Conservation (phyloP, 106 monocot species). For the Xerophyta viscosa region DNA sequence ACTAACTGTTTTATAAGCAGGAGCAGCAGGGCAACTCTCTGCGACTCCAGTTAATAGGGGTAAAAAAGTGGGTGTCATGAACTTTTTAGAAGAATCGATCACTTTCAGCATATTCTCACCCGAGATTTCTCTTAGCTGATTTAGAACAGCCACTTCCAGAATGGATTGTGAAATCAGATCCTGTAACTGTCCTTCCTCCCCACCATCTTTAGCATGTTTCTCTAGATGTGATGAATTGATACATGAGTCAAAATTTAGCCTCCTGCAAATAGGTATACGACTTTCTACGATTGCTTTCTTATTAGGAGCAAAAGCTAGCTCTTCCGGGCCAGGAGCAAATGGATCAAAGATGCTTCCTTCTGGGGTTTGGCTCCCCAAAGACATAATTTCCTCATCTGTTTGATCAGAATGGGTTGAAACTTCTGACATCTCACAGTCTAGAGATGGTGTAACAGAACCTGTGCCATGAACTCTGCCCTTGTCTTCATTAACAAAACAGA, state of each 20-base stretch:
- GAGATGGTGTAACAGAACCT: neutral
- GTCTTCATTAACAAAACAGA: neutral
- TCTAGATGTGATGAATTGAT: constrained; percentile 1
- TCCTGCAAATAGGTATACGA: constrained; percentile 12
- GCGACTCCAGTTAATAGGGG: constrained; percentile 33
- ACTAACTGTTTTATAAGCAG: constrained; percentile 8
- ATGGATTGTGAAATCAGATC: constrained; percentile 25
- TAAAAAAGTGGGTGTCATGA: constrained; percentile 38
- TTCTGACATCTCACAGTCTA: neutral
- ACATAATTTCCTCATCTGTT: constrained; percentile 13
- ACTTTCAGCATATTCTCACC: constrained; percentile 2
- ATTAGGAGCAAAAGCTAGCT: constrained; percentile 44
- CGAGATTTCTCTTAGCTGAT: constrained; percentile 12
- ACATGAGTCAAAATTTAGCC: constrained; percentile 31
- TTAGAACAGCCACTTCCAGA: constrained; percentile 34
- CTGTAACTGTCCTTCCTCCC: constrained; percentile 21
- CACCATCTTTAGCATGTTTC: too few species aligned
- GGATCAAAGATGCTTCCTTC: constrained; percentile 47
- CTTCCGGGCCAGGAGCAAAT: constrained; percentile 59
- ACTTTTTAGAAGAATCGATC: constrained; percentile 12
- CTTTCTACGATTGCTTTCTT: constrained; percentile 30
- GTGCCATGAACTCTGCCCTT: neutral
- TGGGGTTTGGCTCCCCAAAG: constrained; percentile 34
- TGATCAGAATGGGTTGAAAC: constrained; percentile 11
- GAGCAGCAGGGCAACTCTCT: constrained; percentile 49